phyloP scores from a whole-genome alignment of 2,329 filamentous ascomycete species.

The Fusarium continuum region DNA sequence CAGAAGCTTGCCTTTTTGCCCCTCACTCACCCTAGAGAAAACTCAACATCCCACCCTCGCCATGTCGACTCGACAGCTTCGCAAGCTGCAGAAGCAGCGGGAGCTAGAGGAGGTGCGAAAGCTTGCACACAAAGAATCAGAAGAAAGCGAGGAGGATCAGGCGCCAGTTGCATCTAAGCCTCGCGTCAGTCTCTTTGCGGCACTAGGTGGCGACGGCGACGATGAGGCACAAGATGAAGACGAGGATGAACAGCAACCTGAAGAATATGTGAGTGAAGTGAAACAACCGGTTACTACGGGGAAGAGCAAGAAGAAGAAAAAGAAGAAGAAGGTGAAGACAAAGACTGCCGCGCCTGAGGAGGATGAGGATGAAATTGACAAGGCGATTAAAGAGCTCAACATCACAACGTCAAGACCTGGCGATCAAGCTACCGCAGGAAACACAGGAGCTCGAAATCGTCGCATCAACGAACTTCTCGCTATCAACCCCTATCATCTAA shows the following conservation, averaged over 20 bases:
- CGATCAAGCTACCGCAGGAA: neutral
- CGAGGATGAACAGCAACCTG: constrained; percentile 40
- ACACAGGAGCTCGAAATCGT: constrained; percentile 22
- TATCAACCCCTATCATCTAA: constrained; percentile 75
- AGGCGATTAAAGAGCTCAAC: constrained; percentile 60
- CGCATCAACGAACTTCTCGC: constrained; percentile 55
- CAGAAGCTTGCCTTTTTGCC: neutral
- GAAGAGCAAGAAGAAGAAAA: constrained; percentile 54
- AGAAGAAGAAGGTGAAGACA: constrained; percentile 50
- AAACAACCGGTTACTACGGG: constrained; percentile 25
- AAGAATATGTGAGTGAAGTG: constrained; percentile 33
- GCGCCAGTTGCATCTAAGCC: constrained; percentile 48
- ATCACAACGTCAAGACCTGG: constrained; percentile 41
- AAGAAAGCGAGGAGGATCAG: constrained; percentile 47
- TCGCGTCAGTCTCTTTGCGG: constrained; percentile 61
- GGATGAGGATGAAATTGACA: constrained; percentile 64
- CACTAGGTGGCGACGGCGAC: constrained; percentile 57
- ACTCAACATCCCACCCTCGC: constrained; percentile 15
- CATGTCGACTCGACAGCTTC: constrained; percentile 63
- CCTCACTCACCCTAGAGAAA: constrained; percentile 22
- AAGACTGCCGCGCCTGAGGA: constrained; percentile 42
- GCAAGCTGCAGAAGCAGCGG: constrained; percentile 61
- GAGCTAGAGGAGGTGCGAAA: constrained; percentile 51
- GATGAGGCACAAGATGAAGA: constrained; percentile 52
- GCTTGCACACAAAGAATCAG: constrained; percentile 21